phyloP scores from a whole-genome alignment of 2,329 filamentous ascomycete genomes.

The Pseudogymnoascus pannorum region DNA sequence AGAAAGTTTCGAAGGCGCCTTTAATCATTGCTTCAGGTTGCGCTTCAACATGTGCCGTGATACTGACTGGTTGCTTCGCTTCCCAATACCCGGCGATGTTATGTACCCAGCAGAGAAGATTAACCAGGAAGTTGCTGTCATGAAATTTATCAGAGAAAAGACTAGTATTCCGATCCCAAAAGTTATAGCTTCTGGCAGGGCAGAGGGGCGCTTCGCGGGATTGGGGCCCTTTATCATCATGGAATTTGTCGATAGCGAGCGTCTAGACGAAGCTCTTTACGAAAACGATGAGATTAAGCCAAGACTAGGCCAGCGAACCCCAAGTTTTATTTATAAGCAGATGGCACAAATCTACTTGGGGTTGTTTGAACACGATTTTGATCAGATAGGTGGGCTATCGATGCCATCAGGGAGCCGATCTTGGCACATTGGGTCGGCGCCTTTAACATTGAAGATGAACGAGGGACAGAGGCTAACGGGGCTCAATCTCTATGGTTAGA shows the following conservation, averaged over 20 bases:
- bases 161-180: conserved; percentile 16
- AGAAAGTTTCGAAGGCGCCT: background rate
- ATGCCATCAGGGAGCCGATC: background rate
- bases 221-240: conserved; percentile 13
- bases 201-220: background rate
- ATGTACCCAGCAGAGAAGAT: conserved; percentile 16
- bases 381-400: conserved; percentile 14
- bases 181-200: conserved; percentile 13
- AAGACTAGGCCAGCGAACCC: conserved; percentile 12
- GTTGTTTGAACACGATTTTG: conserved; percentile 15
- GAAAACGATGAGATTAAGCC: background rate
- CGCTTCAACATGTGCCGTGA: background rate
- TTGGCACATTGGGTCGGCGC: background rate
- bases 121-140: conserved; percentile 12
- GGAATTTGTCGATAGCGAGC: conserved; percentile 15
- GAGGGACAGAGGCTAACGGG: conserved; percentile 2
- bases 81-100: conserved; percentile 15
- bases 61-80: conserved; percentile 14
- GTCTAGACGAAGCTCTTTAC: background rate
- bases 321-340: conserved; percentile 14
- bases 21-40: background rate
- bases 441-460: conserved; percentile 16
- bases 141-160: conserved; percentile 16
- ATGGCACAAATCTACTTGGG: conserved; percentile 14
- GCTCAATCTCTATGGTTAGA: background rate